A percentile compares a stretch with the other conserved stretches of the same genome.
These are phyloP conservation scores for Platanus orientalis DNA, from an alignment of 164 flowering plant genomes.

Conservation along the genomic window DNA sequence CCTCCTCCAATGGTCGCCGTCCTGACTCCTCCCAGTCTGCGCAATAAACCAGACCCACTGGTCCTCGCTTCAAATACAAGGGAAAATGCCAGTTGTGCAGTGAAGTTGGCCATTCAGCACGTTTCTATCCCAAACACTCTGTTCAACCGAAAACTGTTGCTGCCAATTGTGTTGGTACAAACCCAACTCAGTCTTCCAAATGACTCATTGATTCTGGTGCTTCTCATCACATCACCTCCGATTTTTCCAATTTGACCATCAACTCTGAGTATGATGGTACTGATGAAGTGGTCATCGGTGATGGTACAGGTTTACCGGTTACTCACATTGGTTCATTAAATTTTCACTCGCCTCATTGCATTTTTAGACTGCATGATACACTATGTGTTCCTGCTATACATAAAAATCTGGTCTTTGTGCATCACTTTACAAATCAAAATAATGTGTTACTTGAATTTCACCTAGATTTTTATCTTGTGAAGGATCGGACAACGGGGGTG, in stretches of 20 bases:
- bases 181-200: no score
- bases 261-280: conserved; percentile 3
- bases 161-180: no score
- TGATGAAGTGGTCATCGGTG: neutral
- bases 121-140: no score
- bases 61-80: no score
- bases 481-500: neutral
- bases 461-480: conserved; percentile 1
- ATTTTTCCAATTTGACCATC: conserved; percentile 1
- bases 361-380: neutral
- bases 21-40: no score
- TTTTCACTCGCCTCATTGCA: neutral
- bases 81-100: no score
- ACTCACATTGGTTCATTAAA: conserved; percentile 3
- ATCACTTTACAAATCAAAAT: conserved; percentile 1
- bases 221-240: neutral
- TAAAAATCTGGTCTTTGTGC: neutral
- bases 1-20: no score
- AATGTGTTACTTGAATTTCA: conserved; percentile 8
- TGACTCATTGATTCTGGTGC: neutral
- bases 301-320: conserved; percentile 5
- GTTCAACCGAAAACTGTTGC: no score
- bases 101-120: no score
- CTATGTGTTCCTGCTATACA: neutral
- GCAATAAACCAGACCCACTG: no score